Evolutionary conservation across 106 monocot genomes (phyloP), one percentile per base, ranked within the genome.

Genomic region (Triglochin maritima): DNA sequence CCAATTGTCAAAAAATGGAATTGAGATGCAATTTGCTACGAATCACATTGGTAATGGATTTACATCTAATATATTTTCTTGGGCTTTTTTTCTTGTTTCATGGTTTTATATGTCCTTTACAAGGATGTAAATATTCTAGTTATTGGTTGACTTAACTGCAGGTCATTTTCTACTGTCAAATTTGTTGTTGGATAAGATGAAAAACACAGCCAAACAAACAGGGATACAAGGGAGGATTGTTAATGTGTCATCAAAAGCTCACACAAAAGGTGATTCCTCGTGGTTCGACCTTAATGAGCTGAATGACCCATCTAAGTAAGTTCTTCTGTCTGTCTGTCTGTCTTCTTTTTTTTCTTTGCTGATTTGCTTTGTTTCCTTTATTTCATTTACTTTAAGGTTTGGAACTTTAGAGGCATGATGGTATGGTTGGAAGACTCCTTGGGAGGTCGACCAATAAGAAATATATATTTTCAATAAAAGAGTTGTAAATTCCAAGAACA

Each of bases 21-120:
- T 95, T 43, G 90, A 95, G 81, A 50, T 85, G 62, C 94, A 95
- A 44, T 95, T 95, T 69, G 85, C 95, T 12, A 85, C 85, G 45
- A 96, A 90, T 72, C 87, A 90, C 62, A 79, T 90, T 41, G 90
- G 95, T 90, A 79, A 54, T 13, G 41, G n/a, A 17, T 15, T 8
- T 8, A 70, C 16, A 47, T 53, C 44, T 5, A 4, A 50, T 5
- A 3, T 59, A 13, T 52, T 52, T 52, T 7, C 11, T 8, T 11
- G 11, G 52, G 11, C 0, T 7, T 52, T 7, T 52, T 52, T 7
- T 7, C 11, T 2, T 52, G 7, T 52, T 52, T 52, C 52, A 52
- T 52, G 2, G 9, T 29, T 29, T 29, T 29, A 29, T 29, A 1
- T 29, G 29, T 29, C 29, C 29, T 29, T 29, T 29, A 29, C 29